Percentiles rank a stretch among this genome's conserved stretches.
phyloP scores from a whole-genome alignment of 2,329 filamentous ascomycete genomes.

The Escovopsis sp. region DNA sequence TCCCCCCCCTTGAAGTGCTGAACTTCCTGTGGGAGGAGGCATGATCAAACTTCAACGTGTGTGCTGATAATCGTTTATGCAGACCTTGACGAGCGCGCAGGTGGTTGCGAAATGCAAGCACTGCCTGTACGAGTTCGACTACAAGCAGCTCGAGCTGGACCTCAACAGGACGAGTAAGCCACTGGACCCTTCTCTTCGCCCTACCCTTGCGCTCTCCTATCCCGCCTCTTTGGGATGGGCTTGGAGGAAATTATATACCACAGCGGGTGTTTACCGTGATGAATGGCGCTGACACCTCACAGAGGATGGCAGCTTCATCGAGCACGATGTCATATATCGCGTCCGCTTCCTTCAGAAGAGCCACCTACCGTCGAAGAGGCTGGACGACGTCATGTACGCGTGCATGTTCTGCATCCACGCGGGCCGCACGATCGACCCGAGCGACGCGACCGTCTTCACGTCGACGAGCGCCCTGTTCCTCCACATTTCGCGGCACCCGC shows the following conservation, averaged over 20 bases:
- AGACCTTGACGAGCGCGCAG: conserved; percentile 4
- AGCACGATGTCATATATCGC: conserved; percentile 32
- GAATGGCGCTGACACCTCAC: neutral
- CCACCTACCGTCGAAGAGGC: conserved; percentile 31
- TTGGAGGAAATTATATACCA: too few relatives aligned
- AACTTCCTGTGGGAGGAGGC: too few relatives aligned
- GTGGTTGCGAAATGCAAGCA: conserved; percentile 35
- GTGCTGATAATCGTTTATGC: too few relatives aligned
- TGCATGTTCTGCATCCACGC: conserved; percentile 38
- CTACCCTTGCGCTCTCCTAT: too few relatives aligned
- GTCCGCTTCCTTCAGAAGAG: conserved; percentile 41
- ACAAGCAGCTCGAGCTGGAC: conserved; percentile 35
- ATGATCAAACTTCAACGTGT: too few relatives aligned
- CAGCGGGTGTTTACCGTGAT: neutral
- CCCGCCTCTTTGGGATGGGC: too few relatives aligned
- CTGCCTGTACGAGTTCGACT: conserved; percentile 40
- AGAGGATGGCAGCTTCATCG: conserved; percentile 27
- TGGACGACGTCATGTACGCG: conserved; percentile 37
- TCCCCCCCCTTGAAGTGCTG: too few relatives aligned
- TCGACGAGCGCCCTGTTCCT: conserved; percentile 34
- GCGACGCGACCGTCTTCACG: conserved; percentile 42
- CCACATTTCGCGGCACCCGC: conserved; percentile 37
- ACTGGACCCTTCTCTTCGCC: too few relatives aligned
- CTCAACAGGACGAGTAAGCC: conserved; percentile 31
- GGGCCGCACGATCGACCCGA: conserved; percentile 34